A percentile compares a stretch with the other conserved stretches of the same genome.
Conservation (phyloP, 139 green algal genomes). For the Chara braunii region DNA sequence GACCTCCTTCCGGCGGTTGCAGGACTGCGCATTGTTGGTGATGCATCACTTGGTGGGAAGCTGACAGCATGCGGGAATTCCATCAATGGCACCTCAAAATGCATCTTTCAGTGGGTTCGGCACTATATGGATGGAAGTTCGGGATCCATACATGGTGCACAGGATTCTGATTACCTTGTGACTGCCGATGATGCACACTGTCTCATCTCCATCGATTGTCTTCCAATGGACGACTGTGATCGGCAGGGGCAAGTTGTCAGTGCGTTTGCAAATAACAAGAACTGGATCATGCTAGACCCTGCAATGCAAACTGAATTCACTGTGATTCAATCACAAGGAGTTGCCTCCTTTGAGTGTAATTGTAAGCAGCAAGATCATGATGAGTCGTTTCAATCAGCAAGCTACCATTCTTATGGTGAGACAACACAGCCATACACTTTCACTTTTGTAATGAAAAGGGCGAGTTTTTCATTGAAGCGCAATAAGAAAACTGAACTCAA, state of each 20-base stretch:
- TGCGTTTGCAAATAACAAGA: neutral
- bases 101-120: slow-evolving; percentile 39
- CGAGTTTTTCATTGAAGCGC: neutral
- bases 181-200: slow-evolving; percentile 24
- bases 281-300: neutral
- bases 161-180: slow-evolving; percentile 30
- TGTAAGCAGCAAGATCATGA: neutral
- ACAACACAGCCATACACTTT: too few species aligned
- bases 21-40: slow-evolving; percentile 29
- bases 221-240: slow-evolving; percentile 23
- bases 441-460: neutral
- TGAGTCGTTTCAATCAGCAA: neutral
- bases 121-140: slow-evolving; percentile 30
- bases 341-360: neutral
- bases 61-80: slow-evolving; percentile 38
- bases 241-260: neutral
- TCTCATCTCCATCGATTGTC: slow-evolving; percentile 26
- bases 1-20: slow-evolving; percentile 27
- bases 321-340: neutral
- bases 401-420: neutral
- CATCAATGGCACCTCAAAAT: slow-evolving; percentile 33
- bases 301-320: neutral
- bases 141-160: slow-evolving; percentile 26
- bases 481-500: neutral
- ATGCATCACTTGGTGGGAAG: slow-evolving; percentile 27